Conservation (phyloP, 345 rosid species). For the Pugionium dolabratum region DNA sequence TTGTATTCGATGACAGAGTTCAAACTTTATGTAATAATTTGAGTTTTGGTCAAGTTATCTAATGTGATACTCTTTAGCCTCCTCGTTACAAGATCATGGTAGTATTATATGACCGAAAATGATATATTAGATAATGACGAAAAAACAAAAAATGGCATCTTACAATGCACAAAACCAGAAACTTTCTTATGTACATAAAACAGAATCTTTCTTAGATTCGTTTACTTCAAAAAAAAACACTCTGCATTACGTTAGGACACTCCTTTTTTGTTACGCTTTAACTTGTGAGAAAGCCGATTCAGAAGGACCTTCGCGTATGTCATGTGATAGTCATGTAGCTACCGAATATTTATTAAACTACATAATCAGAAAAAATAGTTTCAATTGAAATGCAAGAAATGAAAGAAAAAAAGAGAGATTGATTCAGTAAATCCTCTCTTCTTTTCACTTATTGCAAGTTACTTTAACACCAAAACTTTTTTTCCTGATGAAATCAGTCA, state of each 20-base stretch:
- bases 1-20: not conserved
- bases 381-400: not conserved
- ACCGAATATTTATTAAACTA: not conserved
- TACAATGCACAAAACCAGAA: slow-evolving; percentile 14
- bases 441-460: slow-evolving; percentile 10
- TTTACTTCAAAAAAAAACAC: not conserved
- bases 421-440: too few relatives aligned
- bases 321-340: slow-evolving; percentile 21
- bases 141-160: not conserved
- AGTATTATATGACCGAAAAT: not conserved
- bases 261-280: slow-evolving; percentile 14
- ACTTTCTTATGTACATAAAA: not conserved
- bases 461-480: slow-evolving; percentile 11
- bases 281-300: slow-evolving; percentile 13
- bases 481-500: slow-evolving; percentile 17
- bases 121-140: not conserved
- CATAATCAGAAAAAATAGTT: slow-evolving; percentile 6
- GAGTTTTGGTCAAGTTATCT: slow-evolving; percentile 2
- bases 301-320: slow-evolving; percentile 1
- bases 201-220: slow-evolving; percentile 17
- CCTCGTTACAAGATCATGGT: not conserved
- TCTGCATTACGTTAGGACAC: slow-evolving; percentile 14
- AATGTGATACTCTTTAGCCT: not conserved
- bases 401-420: not conserved
- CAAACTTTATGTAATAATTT: not conserved